Evolutionary conservation across 202 grass and related monocot species (phyloP).

Genomic region (Panicum virgatum): DNA sequence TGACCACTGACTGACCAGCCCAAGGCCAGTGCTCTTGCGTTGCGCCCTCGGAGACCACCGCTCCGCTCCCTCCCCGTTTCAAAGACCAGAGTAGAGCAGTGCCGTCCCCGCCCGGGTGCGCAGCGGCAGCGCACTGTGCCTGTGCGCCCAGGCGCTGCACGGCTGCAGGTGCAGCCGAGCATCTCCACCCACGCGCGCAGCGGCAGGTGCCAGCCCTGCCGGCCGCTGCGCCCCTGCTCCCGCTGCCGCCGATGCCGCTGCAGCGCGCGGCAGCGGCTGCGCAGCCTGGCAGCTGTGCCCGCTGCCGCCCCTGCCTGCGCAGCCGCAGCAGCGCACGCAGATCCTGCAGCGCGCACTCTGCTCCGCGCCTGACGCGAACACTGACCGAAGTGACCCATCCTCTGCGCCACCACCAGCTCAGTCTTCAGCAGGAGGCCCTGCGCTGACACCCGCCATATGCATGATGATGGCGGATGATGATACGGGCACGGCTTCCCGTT

Average conservation of each 20-base stretch:
- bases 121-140: background rate
- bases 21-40: too few species aligned
- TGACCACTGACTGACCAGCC: too few species aligned
- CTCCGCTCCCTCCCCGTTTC: background rate
- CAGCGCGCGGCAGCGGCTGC: background rate
- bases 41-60: too few species aligned
- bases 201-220: slow-evolving; percentile 35
- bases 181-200: slow-evolving; percentile 22
- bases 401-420: slow-evolving; percentile 35
- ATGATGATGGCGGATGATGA: slow-evolving; percentile 3
- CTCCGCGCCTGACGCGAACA: slow-evolving; percentile 45
- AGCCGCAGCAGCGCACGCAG: slow-evolving; percentile 44
- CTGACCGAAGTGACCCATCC: slow-evolving; percentile 88
- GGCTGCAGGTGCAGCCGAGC: background rate
- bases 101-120: background rate
- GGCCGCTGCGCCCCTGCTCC: background rate
- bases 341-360: slow-evolving; percentile 65
- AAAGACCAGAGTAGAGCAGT: background rate
- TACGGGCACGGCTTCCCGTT: slow-evolving; percentile 1
- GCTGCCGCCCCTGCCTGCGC: too few species aligned
- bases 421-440: slow-evolving; percentile 14
- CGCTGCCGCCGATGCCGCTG: background rate
- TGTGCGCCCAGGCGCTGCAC: background rate
- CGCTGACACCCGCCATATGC: slow-evolving; percentile 19
- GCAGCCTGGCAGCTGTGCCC: too few species aligned